Evolutionary conservation across 108 stramenopile species (phyloP), one percentile per base, ranked within the genome.

Genomic region (Cylindrotheca fusiformis): DNA sequence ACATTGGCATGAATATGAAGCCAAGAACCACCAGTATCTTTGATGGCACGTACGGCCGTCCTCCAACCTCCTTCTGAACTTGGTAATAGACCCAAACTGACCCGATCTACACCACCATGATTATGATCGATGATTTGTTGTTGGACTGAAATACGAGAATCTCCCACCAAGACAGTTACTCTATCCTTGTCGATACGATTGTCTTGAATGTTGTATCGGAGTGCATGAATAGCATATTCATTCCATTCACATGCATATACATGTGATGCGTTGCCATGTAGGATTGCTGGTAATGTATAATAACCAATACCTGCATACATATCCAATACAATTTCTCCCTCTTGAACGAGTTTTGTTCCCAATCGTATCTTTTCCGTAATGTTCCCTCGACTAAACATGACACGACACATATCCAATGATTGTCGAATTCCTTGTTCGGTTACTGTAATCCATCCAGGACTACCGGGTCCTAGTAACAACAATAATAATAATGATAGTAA

Each of bases 261-360:
- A 48, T 78, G 71, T 10, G 51, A 32, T 0, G 88, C 95, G 48
- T 78, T 72, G 0, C 87, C 95, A 58, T 83, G 75, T 28, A 94
- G 57, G 33, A 92, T 48, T 0, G 94, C 90, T 0, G 96, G 97
- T 3, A 98, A 68, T 17, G 96, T 92, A 55, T 94, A 98, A 65
- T 98, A 98, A 26, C 97, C 97, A 70, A 98, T 97, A 0, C 97
- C 97, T 20, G 92, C 88, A 68, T 95, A 98, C 79, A 98, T 78
- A 56, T 98, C 97, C 61, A 97, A 74, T 4, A 97, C 76, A 2
- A 65, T 48, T 47, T 98, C 95, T 6, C 78, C 85, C 24, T 57
- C 29, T 65, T 75, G 80, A 0, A 89, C 88, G 2, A 94, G 44
- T 28, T 63, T 57, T 27, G 57, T 67, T 23, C 86, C 95, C 53